phyloP scores from a whole-genome alignment of 179 eudicot species.

The Amaranthus tricolor region DNA sequence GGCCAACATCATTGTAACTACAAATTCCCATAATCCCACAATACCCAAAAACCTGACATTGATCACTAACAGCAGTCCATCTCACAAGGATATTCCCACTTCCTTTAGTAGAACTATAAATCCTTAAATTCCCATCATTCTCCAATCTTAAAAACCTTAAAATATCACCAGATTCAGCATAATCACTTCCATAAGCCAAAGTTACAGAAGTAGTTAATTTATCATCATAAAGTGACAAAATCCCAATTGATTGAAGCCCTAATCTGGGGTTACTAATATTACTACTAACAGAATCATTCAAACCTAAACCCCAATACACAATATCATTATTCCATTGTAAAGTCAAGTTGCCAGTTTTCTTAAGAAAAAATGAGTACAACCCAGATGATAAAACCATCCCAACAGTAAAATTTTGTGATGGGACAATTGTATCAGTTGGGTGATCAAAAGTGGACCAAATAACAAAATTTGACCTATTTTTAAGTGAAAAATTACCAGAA shows the following conservation, averaged over 20 bases:
- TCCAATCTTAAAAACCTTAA: conserved; percentile 65
- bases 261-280: conserved; percentile 49
- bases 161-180: conserved; percentile 43
- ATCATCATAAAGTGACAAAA: conserved; percentile 43
- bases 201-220: conserved; percentile 23
- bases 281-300: conserved; percentile 43
- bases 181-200: conserved; percentile 70
- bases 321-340: conserved; percentile 56
- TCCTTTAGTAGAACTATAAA: conserved; percentile 50
- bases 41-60: conserved; percentile 73
- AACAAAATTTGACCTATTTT: conserved; percentile 35
- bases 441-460: conserved; percentile 69
- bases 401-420: conserved; percentile 43
- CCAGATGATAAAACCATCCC: conserved; percentile 45
- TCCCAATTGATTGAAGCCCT: conserved; percentile 47
- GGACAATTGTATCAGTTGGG: conserved; percentile 63
- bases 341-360: conserved; percentile 49
- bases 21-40: conserved; percentile 88
- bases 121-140: conserved; percentile 77
- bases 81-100: conserved; percentile 30
- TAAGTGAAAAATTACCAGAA: conserved; percentile 54
- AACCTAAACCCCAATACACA: conserved; percentile 49
- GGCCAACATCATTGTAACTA: conserved; percentile 64
- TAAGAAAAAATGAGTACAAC: conserved; percentile 49
- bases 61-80: conserved; percentile 82